phyloP scores from a whole-genome alignment of 768 basidiomycete genomes.

The Leccinellum luteum region DNA sequence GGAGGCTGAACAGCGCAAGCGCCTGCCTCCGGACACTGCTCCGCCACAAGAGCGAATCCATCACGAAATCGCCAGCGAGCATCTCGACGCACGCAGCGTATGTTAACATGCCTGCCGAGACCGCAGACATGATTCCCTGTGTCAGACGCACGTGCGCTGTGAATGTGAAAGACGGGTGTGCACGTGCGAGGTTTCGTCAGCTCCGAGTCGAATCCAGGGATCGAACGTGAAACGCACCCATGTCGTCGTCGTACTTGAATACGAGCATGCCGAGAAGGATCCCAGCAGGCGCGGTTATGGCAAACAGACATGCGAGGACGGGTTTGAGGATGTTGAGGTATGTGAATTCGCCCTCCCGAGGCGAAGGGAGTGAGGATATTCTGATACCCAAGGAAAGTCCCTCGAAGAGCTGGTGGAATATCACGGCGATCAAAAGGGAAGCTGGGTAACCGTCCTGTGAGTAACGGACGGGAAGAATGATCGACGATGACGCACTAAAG shows the following conservation, averaged over 20 bases:
- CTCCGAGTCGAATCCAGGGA: background rate
- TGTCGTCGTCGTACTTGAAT: constrained; percentile 36
- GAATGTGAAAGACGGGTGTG: background rate
- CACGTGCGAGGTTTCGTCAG: background rate
- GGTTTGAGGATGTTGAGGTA: constrained; percentile 43
- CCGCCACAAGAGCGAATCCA: constrained; percentile 53
- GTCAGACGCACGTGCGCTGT: constrained; percentile 50
- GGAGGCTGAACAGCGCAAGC: constrained; percentile 57
- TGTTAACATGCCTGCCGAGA: constrained; percentile 81
- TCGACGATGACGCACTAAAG: constrained; percentile 51
- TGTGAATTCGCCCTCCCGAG: constrained; percentile 18
- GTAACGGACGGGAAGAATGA: background rate
- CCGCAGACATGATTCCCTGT: constrained; percentile 76
- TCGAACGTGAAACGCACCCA: constrained; percentile 16
- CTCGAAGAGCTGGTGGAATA: constrained; percentile 84
- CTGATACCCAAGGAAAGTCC: constrained; percentile 81
- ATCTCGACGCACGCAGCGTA: constrained; percentile 85
- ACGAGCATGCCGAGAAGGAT: constrained; percentile 57
- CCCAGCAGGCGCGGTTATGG: constrained; percentile 70
- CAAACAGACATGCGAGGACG: constrained; percentile 60
- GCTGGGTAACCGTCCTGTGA: constrained; percentile 37
- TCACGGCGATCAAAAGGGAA: constrained; percentile 68
- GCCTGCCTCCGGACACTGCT: constrained; percentile 39
- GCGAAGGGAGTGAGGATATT: constrained; percentile 62
- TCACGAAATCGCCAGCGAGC: constrained; percentile 83